Evolutionary conservation across 805 yeast genomes (phyloP).

Genomic region (Millerago galiae): DNA sequence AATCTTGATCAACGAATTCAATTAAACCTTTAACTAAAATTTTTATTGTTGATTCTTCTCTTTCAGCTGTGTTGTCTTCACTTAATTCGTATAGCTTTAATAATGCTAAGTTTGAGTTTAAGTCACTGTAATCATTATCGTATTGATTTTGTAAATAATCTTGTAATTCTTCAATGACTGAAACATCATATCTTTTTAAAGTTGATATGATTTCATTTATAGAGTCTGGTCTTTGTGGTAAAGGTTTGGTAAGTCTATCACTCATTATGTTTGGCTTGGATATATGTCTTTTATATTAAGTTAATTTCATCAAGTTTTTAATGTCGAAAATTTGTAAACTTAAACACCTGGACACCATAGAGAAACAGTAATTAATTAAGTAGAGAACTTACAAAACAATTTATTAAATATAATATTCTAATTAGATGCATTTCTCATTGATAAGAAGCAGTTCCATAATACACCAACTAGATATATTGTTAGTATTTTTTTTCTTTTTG

Average conservation of each 20-base stretch:
- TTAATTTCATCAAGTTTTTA: not conserved
- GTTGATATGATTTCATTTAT: slow-evolving; percentile 34
- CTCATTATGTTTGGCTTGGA: slow-evolving; percentile 8
- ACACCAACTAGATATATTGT: slow-evolving; percentile 49
- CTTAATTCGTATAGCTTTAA: slow-evolving; percentile 36
- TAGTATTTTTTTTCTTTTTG: slow-evolving; percentile 5
- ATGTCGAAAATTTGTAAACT: not conserved
- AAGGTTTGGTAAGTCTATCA: slow-evolving; percentile 29
- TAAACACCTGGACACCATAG: slow-evolving; percentile 1
- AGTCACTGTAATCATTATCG: slow-evolving; percentile 29
- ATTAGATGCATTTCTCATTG: slow-evolving; percentile 62
- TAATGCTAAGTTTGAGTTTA: slow-evolving; percentile 40
- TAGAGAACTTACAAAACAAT: too few relatives aligned
- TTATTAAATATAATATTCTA: not conserved
- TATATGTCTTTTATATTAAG: not conserved
- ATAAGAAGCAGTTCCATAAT: slow-evolving; percentile 89
- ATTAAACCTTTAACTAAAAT: slow-evolving; percentile 35
- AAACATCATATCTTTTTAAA: slow-evolving; percentile 38
- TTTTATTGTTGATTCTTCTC: slow-evolving; percentile 33
- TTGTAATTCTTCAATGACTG: slow-evolving; percentile 36
- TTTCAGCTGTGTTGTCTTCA: slow-evolving; percentile 29
- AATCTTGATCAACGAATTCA: slow-evolving; percentile 36
- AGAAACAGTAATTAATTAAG: too few relatives aligned
- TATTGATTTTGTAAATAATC: slow-evolving; percentile 38
- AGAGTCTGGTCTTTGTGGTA: slow-evolving; percentile 33